Evolutionary conservation across 2,329 filamentous ascomycete species (phyloP), one percentile per base, ranked within the genome.

Genomic region (Macroventuria anomochaeta): DNA sequence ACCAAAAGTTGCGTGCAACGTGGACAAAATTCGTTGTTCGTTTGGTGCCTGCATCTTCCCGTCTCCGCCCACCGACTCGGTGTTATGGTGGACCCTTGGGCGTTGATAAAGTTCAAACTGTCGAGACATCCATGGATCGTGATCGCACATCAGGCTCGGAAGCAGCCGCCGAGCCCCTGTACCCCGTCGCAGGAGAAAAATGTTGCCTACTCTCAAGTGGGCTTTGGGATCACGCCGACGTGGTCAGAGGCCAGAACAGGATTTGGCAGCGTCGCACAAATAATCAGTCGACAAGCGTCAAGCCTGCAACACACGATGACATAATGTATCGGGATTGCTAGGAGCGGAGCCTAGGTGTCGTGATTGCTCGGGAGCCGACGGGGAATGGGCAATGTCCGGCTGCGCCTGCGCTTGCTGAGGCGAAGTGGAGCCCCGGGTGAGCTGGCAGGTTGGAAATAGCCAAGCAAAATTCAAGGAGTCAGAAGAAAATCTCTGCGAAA

Each of bases 231-330:
- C 62, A 65, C 52, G 54, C 56, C 59, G 53, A 55, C 54, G 53
- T 64, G 59, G 72, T 56, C 63, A 67, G 55, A 55, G 47, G 31
- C 18, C 17, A 48, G 34, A 67, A 67, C 40, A 32, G 38, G 23
- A 44, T 41, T 44, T 49, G 38, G 26, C 38, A 26, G 46, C 28
- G 54, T 58, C 42, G 46, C 47, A 59, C 59, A 52, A 61, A 51
- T 46, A 28, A 52, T 41, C 42, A 43, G 44, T 57, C 37, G 46
- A 49, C 44, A 54, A 46, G 34, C 38, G 32, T 46, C 51, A 46
- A 50, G 44, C 25, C 46, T 33, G 49, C 18, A 7, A 26, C 48
- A 49, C 20, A 21, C 25, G 34, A 64, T 62, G 62, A 61, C 64
- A 59, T 61, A 62, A 62, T 50, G 39, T 37, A 34, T 55, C 50